Percentiles rank a stretch among this genome's conserved stretches.
Conservation (phyloP, 352 stramenopile species). For the Phytophthora multivora region DNA sequence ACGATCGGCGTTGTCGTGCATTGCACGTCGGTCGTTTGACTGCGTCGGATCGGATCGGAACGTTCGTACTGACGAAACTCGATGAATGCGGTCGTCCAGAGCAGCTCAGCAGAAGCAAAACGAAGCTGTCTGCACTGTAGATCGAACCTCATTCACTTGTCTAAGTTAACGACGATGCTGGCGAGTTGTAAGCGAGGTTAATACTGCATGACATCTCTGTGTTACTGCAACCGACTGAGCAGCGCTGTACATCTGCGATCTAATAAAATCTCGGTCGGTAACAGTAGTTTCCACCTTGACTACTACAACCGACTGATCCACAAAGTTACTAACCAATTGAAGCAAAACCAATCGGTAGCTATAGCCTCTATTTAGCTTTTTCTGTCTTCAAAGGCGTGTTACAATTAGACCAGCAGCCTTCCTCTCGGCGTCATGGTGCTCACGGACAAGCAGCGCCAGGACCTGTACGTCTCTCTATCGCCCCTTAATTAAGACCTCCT, state of each 20-base stretch:
- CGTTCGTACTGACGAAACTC: neutral
- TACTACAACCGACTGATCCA: too few species aligned
- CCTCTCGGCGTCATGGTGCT: conserved; percentile 86
- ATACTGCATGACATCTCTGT: too few species aligned
- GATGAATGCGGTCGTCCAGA: neutral
- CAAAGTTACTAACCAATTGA: too few species aligned
- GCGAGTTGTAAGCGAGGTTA: too few species aligned
- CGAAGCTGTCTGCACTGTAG: neutral
- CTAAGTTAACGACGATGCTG: too few species aligned
- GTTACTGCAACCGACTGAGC: too few species aligned
- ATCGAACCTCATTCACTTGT: too few species aligned
- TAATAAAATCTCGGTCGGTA: too few species aligned
- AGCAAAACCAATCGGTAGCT: too few species aligned
- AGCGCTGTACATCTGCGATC: too few species aligned
- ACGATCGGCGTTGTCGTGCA: conserved; percentile 15
- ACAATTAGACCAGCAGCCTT: conserved; percentile 25
- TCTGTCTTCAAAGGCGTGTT: conserved; percentile 18
- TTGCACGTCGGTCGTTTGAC: neutral
- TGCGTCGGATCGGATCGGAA: neutral
- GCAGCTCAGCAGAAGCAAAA: neutral
- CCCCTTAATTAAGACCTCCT: too few species aligned
- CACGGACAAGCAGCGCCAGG: conserved; percentile 95
- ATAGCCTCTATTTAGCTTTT: conserved; percentile 2
- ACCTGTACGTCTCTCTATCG: conserved; percentile 75
- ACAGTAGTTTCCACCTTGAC: too few species aligned